Evolutionary conservation across 2,329 filamentous ascomycete genomes (phyloP).

Genomic region (Ilyonectria destructans): DNA sequence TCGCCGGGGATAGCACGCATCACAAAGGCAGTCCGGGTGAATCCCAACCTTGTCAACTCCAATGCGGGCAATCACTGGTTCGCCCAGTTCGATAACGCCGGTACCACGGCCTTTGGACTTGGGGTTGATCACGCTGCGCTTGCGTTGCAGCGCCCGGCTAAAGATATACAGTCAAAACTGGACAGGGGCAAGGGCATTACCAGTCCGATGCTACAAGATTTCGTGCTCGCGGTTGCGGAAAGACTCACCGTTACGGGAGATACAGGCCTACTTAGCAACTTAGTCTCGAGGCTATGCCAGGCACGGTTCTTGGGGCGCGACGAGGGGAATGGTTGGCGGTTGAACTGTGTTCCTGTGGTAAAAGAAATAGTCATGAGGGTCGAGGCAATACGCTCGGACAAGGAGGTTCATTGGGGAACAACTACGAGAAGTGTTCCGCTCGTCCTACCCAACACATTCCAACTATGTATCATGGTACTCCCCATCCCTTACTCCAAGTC

Average conservation of each 20-base stretch:
- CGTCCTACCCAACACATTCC: slow-evolving; percentile 38
- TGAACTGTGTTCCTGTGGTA: slow-evolving; percentile 44
- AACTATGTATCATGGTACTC: slow-evolving; percentile 33
- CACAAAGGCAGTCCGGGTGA: slow-evolving; percentile 44
- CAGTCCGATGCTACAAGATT: slow-evolving; percentile 19
- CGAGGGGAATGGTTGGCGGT: slow-evolving; percentile 37
- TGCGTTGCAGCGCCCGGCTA: slow-evolving; percentile 17
- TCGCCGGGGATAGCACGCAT: slow-evolving; percentile 41
- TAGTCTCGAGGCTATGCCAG: slow-evolving; percentile 17
- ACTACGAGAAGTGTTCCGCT: neutral
- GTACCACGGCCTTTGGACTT: slow-evolving; percentile 1
- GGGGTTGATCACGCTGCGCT: slow-evolving; percentile 23
- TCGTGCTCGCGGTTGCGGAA: slow-evolving; percentile 19
- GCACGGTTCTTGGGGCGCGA: slow-evolving; percentile 16
- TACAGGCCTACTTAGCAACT: neutral
- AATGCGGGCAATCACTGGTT: slow-evolving; percentile 53
- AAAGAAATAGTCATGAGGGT: slow-evolving; percentile 37
- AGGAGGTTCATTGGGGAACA: neutral
- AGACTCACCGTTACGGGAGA: slow-evolving; percentile 22
- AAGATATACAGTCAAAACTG: slow-evolving; percentile 22
- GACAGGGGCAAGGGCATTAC: slow-evolving; percentile 18
- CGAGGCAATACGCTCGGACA: slow-evolving; percentile 21
- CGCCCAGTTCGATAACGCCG: slow-evolving; percentile 38
- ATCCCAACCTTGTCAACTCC: slow-evolving; percentile 46
- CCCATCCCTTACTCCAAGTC: slow-evolving; percentile 31